Conservation (phyloP, 306 rosid species). For the Coriaria nepalensis region DNA sequence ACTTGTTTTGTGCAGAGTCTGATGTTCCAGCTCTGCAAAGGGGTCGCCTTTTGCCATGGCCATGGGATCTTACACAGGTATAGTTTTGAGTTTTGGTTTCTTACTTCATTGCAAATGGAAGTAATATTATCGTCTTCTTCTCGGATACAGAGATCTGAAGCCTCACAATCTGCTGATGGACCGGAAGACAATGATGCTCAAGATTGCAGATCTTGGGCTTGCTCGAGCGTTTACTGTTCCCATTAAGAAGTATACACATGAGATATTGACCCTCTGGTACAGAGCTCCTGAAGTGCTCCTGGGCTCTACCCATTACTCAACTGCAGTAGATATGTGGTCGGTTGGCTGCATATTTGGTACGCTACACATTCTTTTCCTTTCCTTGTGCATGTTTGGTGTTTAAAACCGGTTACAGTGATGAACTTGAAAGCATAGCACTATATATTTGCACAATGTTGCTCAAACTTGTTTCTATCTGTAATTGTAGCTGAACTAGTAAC, state of each 20-base stretch:
- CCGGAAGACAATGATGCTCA: constrained; percentile 65
- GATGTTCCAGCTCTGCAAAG: constrained; percentile 94
- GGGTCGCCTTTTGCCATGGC: constrained; percentile 94
- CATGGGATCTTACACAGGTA: constrained; percentile 92
- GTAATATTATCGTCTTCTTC: not conserved
- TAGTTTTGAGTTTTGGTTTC: not conserved
- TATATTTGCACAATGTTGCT: not conserved
- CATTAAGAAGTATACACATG: constrained; percentile 89
- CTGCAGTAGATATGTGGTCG: constrained; percentile 92
- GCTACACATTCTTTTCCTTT: constrained; percentile 5
- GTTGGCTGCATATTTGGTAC: constrained; percentile 87
- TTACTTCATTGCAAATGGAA: not conserved
- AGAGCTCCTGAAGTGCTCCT: constrained; percentile 95
- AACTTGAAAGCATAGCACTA: not conserved
- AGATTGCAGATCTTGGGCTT: constrained; percentile 90
- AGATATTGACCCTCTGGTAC: constrained; percentile 87
- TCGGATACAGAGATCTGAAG: constrained; percentile 53
- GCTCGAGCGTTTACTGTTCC: constrained; percentile 93
- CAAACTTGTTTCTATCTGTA: not conserved
- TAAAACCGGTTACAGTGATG: too few species aligned
- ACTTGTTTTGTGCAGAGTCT: constrained; percentile 31
- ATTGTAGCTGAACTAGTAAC: constrained; percentile 65
- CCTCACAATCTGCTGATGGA: constrained; percentile 97
- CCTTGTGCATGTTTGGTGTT: not conserved
- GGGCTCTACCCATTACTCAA: constrained; percentile 95